These are phyloP conservation scores for Suhomyces xylopsoci DNA, from an alignment of 805 yeast genomes.

Conservation along the genomic window DNA sequence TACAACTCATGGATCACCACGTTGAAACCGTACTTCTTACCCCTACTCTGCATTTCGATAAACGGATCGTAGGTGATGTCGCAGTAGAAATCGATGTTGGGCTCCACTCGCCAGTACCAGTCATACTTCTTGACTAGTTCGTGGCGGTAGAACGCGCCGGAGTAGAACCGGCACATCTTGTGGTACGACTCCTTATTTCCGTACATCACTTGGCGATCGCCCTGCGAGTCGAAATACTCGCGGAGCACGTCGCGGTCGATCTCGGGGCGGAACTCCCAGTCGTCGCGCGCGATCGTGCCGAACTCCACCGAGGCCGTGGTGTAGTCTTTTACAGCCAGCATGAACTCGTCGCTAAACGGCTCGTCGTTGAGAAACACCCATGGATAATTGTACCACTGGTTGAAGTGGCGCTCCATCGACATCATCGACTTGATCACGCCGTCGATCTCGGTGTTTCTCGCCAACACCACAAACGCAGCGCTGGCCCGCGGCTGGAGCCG, in stretches of 20 bases:
- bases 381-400: slow-evolving; percentile 91
- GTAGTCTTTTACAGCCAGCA: slow-evolving; percentile 43
- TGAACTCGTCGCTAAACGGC: slow-evolving; percentile 66
- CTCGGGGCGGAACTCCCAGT: slow-evolving; percentile 64
- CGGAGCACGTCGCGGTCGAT: slow-evolving; percentile 43
- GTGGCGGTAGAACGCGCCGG: slow-evolving; percentile 80
- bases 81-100: slow-evolving; percentile 85
- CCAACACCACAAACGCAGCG: slow-evolving; percentile 82
- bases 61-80: slow-evolving; percentile 93
- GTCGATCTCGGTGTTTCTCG: slow-evolving; percentile 73
- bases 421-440: slow-evolving; percentile 74
- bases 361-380: slow-evolving; percentile 88
- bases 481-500: slow-evolving; percentile 50
- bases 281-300: slow-evolving; percentile 55
- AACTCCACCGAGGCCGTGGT: slow-evolving; percentile 67
- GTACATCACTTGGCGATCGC: slow-evolving; percentile 80
- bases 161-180: slow-evolving; percentile 91
- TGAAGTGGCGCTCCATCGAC: slow-evolving; percentile 82
- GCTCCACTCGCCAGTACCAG: slow-evolving; percentile 98
- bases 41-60: slow-evolving; percentile 62
- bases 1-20: slow-evolving; percentile 73
- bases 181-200: slow-evolving; percentile 83
- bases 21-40: slow-evolving; percentile 83
- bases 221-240: slow-evolving; percentile 68
- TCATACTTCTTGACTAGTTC: slow-evolving; percentile 66